Evolutionary conservation across 179 eudicot genomes (phyloP), one percentile per base, ranked within the genome.

Genomic region (Heliamphora pulchella): DNA sequence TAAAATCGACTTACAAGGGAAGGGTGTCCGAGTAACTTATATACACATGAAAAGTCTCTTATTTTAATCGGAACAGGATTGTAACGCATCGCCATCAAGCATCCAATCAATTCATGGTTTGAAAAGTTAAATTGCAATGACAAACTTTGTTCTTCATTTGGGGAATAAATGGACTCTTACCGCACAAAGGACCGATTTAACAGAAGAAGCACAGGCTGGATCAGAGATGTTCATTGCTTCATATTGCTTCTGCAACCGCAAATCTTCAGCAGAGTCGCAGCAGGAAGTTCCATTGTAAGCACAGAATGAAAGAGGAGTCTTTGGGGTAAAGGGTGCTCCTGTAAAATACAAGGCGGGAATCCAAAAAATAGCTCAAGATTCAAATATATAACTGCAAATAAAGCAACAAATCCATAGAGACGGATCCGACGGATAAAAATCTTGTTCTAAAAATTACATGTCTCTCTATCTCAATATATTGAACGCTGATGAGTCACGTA

Each of bases 141-240:
- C 51, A 51, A 72, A 51, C 76, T 72, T 22, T 13, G 39, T 50
- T 18, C 46, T 31, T 31, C 20, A 39, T 8, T 43, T 48, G 47
- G 39, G 31, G 48, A 4, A 50, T 5, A n/a, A 63, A 67, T 53
- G 5, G 75, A 71, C 20, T 65, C 92, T 88, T 87, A 94, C 98
- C 77, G 97, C 86, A 18, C 98, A 94, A 70, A 94, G 88, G 75
- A 92, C 76, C 4, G 95, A 90, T 86, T 90, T 89, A 55, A 92
- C 48, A 63, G 88, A 47, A 10, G 95, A 84, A 83, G 92, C 91
- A 90, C 98, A 94, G 7, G n/a, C 86, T 64, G 89, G 57, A 82
- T 92, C 87, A 78, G 98, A 84, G 31, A 92, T 80, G 62, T 90
- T 90, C 92, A 92, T 91, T 39, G 90, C 82, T 80, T 78, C 80